A percentile compares a stretch with the other conserved stretches of the same genome.
Conservation (phyloP, 345 rosid species). For the Eucalyptus tenuipes region DNA sequence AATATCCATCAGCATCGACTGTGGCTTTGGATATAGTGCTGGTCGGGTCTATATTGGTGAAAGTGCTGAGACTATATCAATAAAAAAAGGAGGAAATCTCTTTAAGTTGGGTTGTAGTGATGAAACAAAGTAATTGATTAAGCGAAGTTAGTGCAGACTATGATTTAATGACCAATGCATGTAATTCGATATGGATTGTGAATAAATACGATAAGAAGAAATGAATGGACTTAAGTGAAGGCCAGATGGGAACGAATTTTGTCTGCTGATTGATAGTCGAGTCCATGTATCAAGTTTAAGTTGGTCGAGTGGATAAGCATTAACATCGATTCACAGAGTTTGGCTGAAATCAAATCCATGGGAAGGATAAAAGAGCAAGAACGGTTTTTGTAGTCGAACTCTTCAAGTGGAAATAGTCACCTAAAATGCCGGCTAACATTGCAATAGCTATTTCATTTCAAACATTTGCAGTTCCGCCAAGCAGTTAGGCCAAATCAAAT, state of each 20-base stretch:
- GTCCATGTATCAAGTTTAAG: too few relatives aligned
- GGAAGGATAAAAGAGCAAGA: background rate
- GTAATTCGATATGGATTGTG: too few relatives aligned
- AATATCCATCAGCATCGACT: fast-evolving
- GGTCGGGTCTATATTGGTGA: too few relatives aligned
- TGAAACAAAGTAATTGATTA: background rate
- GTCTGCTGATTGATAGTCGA: fast-evolving
- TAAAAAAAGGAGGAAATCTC: background rate
- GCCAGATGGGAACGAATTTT: too few relatives aligned
- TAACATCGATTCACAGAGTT: too few relatives aligned
- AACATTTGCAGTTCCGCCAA: background rate
- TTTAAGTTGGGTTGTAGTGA: background rate
- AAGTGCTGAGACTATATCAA: background rate
- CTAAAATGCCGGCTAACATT: background rate
- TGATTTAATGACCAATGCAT: background rate
- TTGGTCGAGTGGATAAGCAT: too few relatives aligned
- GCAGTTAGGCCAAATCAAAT: fast-evolving
- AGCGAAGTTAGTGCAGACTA: fast-evolving
- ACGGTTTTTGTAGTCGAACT: background rate
- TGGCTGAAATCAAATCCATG: too few relatives aligned
- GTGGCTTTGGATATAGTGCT: fast-evolving
- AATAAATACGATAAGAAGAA: too few relatives aligned
- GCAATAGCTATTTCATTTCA: background rate
- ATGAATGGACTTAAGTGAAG: too few relatives aligned
- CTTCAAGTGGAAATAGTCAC: background rate